phyloP scores from a whole-genome alignment of 169 alveolate genomes.

The Plasmodium knowlesi region DNA sequence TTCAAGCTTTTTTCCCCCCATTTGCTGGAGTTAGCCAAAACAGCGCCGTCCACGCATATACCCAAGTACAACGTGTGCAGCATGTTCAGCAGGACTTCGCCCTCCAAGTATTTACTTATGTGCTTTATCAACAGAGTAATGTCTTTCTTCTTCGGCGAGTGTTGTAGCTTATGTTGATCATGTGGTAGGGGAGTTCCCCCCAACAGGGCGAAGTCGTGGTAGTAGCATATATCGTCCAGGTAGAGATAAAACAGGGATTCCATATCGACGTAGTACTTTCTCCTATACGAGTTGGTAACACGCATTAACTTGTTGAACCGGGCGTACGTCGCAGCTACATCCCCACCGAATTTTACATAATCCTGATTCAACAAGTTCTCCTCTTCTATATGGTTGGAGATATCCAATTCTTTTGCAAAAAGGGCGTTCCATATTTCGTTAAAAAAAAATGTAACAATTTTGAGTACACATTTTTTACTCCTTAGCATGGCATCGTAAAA shows the following conservation, averaged over 20 bases:
- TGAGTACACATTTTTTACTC: slow-evolving; percentile 3
- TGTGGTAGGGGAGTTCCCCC: not conserved
- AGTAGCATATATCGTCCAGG: slow-evolving; percentile 45
- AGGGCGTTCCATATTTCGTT: slow-evolving; percentile 69
- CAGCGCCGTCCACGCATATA: slow-evolving; percentile 4
- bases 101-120: slow-evolving; percentile 46
- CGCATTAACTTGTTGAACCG: slow-evolving; percentile 9
- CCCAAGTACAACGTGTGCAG: slow-evolving; percentile 28
- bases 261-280: slow-evolving; percentile 46
- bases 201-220: slow-evolving; percentile 38
- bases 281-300: slow-evolving; percentile 14
- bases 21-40: slow-evolving; percentile 3
- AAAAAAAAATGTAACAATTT: slow-evolving; percentile 25
- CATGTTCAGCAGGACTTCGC: slow-evolving; percentile 4
- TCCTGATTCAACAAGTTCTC: not conserved
- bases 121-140: slow-evolving; percentile 37
- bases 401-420: slow-evolving; percentile 13
- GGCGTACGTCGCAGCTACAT: slow-evolving; percentile 13
- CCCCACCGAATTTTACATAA: not conserved
- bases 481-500: slow-evolving; percentile 19
- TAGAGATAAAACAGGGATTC: slow-evolving; percentile 55
- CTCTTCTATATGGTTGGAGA: not conserved
- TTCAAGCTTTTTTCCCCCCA: not conserved
- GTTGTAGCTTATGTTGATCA: not conserved
- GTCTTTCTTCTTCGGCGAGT: slow-evolving; percentile 6